Evolutionary conservation across 1,284 basidiomycete genomes (phyloP).

Genomic region (Meripilus lineatus): DNA sequence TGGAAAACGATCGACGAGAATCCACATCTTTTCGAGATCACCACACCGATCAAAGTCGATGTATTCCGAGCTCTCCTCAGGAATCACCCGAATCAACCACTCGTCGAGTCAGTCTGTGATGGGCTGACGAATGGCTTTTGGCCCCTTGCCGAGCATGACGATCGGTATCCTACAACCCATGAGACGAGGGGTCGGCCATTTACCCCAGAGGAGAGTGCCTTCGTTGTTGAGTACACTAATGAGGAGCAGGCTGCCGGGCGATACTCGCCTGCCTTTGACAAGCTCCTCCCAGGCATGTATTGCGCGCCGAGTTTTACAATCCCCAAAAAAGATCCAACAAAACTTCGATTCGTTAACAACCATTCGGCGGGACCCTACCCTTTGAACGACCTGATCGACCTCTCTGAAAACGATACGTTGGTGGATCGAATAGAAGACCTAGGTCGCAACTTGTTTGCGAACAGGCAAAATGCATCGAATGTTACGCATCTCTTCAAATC

Average conservation of each 20-base stretch:
- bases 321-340: conserved; percentile 27
- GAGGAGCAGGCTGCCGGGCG: conserved; percentile 27
- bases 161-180: background rate
- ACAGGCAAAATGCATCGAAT: no score
- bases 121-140: conserved; percentile 23
- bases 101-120: conserved; percentile 19
- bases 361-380: conserved; percentile 30
- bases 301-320: conserved; percentile 35
- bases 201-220: background rate
- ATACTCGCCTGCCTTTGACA: conserved; percentile 31
- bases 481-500: no score
- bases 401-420: conserved; percentile 19
- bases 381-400: conserved; percentile 34
- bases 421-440: conserved; percentile 29
- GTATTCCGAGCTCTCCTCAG: conserved; percentile 13
- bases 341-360: conserved; percentile 34
- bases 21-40: conserved; percentile 29
- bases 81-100: conserved; percentile 22
- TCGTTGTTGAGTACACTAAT: conserved; percentile 10
- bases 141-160: conserved; percentile 16
- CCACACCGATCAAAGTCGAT: conserved; percentile 31
- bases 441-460: conserved; percentile 20
- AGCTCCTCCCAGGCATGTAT: conserved; percentile 43
- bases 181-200: conserved; percentile 8
- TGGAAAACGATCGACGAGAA: conserved; percentile 19